Evolutionary conservation across 148 eudicot species (phyloP).

Genomic region (Rhododendron kiyosumense): DNA sequence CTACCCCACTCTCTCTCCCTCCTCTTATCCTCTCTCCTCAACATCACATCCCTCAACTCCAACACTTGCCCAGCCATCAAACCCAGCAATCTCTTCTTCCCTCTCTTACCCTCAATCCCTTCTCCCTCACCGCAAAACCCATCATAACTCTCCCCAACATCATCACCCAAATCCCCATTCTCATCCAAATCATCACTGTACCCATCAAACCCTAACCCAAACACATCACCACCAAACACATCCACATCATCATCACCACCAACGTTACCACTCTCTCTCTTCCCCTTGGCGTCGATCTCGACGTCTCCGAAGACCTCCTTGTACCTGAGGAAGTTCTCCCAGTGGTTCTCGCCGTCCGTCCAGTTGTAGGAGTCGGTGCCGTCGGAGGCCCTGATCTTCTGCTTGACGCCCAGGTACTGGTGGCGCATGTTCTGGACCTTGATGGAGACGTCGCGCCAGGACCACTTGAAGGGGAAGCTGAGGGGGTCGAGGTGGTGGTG

Average conservation of each 20-base stretch:
- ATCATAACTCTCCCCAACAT: slow-evolving; percentile 18
- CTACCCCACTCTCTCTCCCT: slow-evolving; percentile 52
- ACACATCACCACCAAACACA: slow-evolving; percentile 21
- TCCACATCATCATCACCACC: slow-evolving; percentile 24
- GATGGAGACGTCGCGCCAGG: slow-evolving; percentile 90
- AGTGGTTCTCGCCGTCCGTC: slow-evolving; percentile 71
- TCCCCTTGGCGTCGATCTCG: slow-evolving; percentile 48
- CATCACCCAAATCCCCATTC: slow-evolving; percentile 29
- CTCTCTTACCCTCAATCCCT: slow-evolving; percentile 23
- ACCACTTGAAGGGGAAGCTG: slow-evolving; percentile 72
- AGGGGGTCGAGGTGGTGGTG: slow-evolving; percentile 63
- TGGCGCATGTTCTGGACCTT: slow-evolving; percentile 96
- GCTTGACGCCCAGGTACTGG: slow-evolving; percentile 88
- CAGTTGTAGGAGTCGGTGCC: slow-evolving; percentile 45
- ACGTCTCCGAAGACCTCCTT: slow-evolving; percentile 88
- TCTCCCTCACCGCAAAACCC: slow-evolving; percentile 24
- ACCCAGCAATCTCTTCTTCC: slow-evolving; percentile 42
- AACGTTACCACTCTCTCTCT: slow-evolving; percentile 9
- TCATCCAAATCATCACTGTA: slow-evolving; percentile 48
- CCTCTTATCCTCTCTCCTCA: slow-evolving; percentile 61
- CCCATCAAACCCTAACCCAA: slow-evolving; percentile 37
- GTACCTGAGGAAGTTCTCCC: slow-evolving; percentile 48
- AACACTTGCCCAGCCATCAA: slow-evolving; percentile 50
- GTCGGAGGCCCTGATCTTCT: slow-evolving; percentile 50
- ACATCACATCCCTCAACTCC: slow-evolving; percentile 52